Evolutionary conservation across 1,284 basidiomycete genomes (phyloP).

Genomic region (Trametes polyzona): DNA sequence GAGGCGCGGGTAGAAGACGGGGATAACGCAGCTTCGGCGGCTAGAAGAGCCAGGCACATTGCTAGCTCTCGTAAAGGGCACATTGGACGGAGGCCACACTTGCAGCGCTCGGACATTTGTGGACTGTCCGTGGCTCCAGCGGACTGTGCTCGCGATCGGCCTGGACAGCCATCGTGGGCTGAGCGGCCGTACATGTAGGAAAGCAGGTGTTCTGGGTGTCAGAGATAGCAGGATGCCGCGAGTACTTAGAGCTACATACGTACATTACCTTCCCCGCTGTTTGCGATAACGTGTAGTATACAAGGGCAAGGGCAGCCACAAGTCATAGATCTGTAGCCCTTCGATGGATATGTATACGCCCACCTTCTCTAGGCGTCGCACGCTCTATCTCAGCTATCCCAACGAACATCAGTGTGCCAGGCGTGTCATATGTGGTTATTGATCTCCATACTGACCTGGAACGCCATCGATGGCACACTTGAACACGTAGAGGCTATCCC

Average conservation of each 20-base stretch:
- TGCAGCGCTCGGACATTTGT: neutral
- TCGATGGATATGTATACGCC: too few species aligned
- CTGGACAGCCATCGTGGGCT: constrained; percentile 6
- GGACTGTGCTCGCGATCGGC: neutral
- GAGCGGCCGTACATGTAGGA: constrained; percentile 1
- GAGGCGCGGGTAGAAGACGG: neutral
- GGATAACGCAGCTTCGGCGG: neutral
- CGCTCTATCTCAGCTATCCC: too few species aligned
- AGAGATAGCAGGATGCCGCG: too few species aligned
- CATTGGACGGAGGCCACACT: neutral
- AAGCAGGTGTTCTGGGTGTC: too few species aligned
- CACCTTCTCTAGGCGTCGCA: too few species aligned
- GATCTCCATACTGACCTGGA: too few species aligned
- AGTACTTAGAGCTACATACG: too few species aligned
- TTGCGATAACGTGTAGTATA: too few species aligned
- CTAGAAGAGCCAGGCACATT: constrained; percentile 8
- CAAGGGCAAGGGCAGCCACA: too few species aligned
- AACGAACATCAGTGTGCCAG: neutral
- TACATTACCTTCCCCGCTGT: too few species aligned
- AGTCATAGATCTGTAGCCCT: too few species aligned
- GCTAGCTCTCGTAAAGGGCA: too few species aligned
- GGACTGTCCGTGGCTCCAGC: neutral
- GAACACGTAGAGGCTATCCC: neutral
- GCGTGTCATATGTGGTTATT: neutral
- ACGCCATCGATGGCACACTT: neutral